A percentile compares a stretch with the other conserved stretches of the same genome.
phyloP scores from a whole-genome alignment of 345 rosid species.

The Hibiscus syriacus region DNA sequence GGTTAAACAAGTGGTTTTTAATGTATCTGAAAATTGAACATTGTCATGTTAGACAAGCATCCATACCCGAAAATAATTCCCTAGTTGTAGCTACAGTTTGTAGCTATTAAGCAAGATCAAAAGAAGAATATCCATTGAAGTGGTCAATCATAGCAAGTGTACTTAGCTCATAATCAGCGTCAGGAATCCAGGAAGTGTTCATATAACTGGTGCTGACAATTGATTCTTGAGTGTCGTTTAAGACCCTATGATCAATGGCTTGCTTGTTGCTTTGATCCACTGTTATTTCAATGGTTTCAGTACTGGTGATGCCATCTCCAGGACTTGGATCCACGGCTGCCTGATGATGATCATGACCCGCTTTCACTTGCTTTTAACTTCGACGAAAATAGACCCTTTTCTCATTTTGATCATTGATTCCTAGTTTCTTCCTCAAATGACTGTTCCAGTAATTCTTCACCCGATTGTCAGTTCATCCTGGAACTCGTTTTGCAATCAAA shows the following conservation, averaged over 20 bases:
- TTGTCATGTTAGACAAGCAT: not conserved
- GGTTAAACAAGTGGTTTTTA: not conserved
- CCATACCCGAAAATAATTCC: too few species aligned
- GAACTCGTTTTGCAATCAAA: slow-evolving; percentile 61
- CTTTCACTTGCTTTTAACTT: slow-evolving; percentile 15
- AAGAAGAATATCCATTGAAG: slow-evolving; percentile 25
- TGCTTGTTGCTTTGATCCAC: slow-evolving; percentile 9
- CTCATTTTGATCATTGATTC: slow-evolving; percentile 22
- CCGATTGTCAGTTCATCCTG: slow-evolving; percentile 69
- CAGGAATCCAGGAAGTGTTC: slow-evolving; percentile 34
- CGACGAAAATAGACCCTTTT: slow-evolving; percentile 3
- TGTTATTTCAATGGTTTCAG: not conserved
- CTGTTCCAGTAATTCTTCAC: slow-evolving; percentile 68
- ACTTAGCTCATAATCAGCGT: slow-evolving; percentile 28
- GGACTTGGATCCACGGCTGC: slow-evolving; percentile 3
- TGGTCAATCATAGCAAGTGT: slow-evolving; percentile 31
- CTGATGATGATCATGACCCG: slow-evolving; percentile 3
- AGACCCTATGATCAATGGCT: slow-evolving; percentile 1
- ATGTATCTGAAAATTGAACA: not conserved
- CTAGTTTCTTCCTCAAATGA: slow-evolving; percentile 45
- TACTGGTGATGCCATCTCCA: not conserved
- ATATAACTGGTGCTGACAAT: slow-evolving; percentile 12
- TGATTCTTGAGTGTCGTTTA: slow-evolving; percentile 2
- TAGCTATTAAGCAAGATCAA: slow-evolving; percentile 7
- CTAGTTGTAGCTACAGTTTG: not conserved